Evolutionary conservation across 352 stramenopile species (phyloP).

Genomic region (Phytopythium vexans): DNA sequence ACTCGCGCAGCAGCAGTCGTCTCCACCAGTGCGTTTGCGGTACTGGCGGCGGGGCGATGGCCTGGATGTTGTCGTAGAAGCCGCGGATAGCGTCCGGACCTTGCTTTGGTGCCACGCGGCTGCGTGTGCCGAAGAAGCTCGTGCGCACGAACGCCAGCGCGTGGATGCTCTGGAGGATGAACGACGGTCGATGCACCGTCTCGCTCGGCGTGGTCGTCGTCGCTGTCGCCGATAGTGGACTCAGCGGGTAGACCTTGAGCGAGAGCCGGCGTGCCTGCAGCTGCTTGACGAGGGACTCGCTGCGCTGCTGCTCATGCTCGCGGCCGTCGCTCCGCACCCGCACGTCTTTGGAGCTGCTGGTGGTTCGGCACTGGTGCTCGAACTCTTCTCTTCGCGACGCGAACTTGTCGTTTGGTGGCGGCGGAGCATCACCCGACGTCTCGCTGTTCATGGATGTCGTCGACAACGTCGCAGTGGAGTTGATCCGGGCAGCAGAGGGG

Average conservation of each 20-base stretch:
- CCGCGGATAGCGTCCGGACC: conserved; percentile 42
- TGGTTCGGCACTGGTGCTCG: no score
- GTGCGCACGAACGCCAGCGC: conserved; percentile 22
- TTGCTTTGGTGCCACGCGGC: conserved; percentile 9
- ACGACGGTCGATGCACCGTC: conserved; percentile 4
- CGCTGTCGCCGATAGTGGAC: not conserved
- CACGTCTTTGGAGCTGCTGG: conserved; percentile 1
- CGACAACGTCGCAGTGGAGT: no score
- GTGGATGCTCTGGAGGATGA: conserved; percentile 19
- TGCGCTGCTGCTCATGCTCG: not conserved
- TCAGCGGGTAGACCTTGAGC: conserved; percentile 16
- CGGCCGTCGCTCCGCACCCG: conserved; percentile 1
- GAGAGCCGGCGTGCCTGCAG: not conserved
- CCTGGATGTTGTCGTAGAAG: conserved; percentile 49
- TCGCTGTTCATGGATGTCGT: no score
- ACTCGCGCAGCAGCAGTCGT: conserved; percentile 22
- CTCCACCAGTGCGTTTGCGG: conserved; percentile 29
- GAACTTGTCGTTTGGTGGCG: no score
- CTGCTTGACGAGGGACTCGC: not conserved
- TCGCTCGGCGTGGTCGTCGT: not conserved
- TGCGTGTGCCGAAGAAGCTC: conserved; percentile 34
- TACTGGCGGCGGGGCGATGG: conserved; percentile 12
- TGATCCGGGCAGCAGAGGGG: no score
- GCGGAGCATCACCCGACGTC: no score
- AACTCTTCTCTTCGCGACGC: no score